Evolutionary conservation across 73 alveolate genomes (phyloP).

Genomic region (Paramecium primaurelia): DNA sequence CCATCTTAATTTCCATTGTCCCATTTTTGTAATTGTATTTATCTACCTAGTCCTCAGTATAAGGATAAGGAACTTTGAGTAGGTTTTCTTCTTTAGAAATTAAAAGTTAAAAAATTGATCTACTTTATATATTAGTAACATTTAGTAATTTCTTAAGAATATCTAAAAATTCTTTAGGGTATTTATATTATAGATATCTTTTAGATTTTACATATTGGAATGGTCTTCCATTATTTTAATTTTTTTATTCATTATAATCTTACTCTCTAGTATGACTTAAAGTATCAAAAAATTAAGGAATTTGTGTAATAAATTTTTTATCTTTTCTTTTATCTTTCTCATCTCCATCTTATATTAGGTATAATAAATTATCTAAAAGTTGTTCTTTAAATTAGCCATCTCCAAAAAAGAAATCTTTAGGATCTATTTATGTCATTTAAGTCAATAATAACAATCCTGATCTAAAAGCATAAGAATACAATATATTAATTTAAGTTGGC

Average conservation of each 20-base stretch:
- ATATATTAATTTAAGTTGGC: neutral
- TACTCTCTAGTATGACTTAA: neutral
- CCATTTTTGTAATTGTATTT: neutral
- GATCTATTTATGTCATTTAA: neutral
- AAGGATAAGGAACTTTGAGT: neutral
- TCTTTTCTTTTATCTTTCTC: neutral
- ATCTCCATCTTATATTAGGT: neutral
- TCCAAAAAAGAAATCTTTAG: neutral
- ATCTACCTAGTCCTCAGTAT: neutral
- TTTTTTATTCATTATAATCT: neutral
- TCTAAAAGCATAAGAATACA: neutral
- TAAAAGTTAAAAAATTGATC: neutral
- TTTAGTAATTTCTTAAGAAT: neutral
- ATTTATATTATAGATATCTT: neutral
- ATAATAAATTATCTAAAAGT: neutral
- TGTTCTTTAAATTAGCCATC: constrained; percentile 35
- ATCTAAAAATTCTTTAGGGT: neutral
- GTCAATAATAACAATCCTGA: neutral
- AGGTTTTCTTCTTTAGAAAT: neutral
- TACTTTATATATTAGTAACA: neutral
- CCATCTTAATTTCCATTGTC: too few relatives aligned
- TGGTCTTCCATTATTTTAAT: neutral
- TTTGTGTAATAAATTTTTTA: neutral
- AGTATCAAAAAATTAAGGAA: neutral
- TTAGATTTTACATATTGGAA: neutral